Evolutionary conservation across 306 rosid species (phyloP), one percentile per base, ranked within the genome.

Genomic region (Luffa acutangula): DNA sequence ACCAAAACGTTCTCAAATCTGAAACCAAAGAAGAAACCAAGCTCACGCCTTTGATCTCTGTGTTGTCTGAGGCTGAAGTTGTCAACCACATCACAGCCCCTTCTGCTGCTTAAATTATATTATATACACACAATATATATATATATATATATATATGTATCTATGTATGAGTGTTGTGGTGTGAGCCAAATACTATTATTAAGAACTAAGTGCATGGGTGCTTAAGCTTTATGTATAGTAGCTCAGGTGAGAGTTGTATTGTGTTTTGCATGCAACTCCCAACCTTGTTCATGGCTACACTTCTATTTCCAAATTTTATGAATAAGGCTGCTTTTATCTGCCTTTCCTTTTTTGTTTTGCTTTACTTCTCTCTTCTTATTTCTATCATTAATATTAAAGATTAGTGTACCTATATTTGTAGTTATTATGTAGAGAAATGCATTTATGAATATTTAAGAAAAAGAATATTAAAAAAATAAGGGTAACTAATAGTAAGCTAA

Each of bases 21-120:
- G 53, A 64, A 3, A 64, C n/a, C 1, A 76, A 41, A 6, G 80
- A 85, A 43, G 31, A 39, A 20, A 80, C 53, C 14, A 73, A 82
- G 12, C 78, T 81, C 63, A 73, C 75, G 7, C 83, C 87, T 13
- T 46, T 81, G 42, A 46, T 78, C 57, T 15, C 78, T 31, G 73
- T 76, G 14, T 31, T 84, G 21, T 52, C 83, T 9, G 73, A 75
- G 31, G 54, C 84, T 59, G 82, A 43, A 41, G 62, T 79, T 63
- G 80, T 77, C 10, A 37, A 43, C 36, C 82, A 81, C 41, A 51
- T 51, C 17, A 84, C 42, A n/a, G 82, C 82, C 2, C 87, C 87
- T 17, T 77, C 87, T 34, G 87, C 87, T 62, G 87, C 87, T 62
- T 84, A 79, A 83, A 14, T 0, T 20, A 70, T 42, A 7, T 42